These are phyloP conservation scores for Fonsecaea monophora DNA, from an alignment of 2,329 filamentous ascomycete species.

Conservation along the genomic window DNA sequence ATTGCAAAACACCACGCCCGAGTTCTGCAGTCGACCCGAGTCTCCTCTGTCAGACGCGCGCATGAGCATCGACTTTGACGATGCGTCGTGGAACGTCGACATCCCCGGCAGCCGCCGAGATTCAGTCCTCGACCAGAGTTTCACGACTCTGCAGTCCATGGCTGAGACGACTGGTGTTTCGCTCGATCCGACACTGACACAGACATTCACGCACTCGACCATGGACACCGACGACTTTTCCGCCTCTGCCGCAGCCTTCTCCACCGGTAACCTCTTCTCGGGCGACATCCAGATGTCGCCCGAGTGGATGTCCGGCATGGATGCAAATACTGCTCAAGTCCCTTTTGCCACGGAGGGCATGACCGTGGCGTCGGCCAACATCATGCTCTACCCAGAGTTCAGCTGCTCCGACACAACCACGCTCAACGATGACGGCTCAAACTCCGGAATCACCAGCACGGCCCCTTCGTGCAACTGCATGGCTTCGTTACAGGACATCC, in stretches of 20 bases:
- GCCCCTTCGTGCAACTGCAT: slow-evolving; percentile 1
- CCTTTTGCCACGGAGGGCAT: background rate
- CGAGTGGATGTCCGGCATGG: slow-evolving; percentile 10
- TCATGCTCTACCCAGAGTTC: slow-evolving; percentile 7
- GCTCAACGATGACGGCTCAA: background rate
- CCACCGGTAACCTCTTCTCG: background rate
- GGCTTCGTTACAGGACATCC: slow-evolving; percentile 7
- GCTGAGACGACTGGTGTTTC: background rate
- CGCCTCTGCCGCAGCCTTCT: background rate
- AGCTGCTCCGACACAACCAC: slow-evolving; percentile 6
- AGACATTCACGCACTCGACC: slow-evolving; percentile 8
- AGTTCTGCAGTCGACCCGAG: slow-evolving; percentile 5
- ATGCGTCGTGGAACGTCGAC: slow-evolving; percentile 9
- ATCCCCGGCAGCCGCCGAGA: slow-evolving; percentile 5
- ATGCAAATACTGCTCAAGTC: background rate
- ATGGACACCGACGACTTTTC: slow-evolving; percentile 1
- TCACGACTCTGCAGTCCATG: background rate
- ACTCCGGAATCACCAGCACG: background rate
- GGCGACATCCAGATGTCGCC: slow-evolving; percentile 8
- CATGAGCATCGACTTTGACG: slow-evolving; percentile 16
- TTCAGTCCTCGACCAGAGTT: slow-evolving; percentile 7
- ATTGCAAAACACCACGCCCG: background rate
- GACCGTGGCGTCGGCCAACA: background rate
- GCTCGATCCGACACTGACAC: slow-evolving; percentile 8
- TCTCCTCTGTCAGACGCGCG: slow-evolving; percentile 8